Evolutionary conservation across 2,329 filamentous ascomycete species (phyloP).

Genomic region (Phaeosphaeria sp.): DNA sequence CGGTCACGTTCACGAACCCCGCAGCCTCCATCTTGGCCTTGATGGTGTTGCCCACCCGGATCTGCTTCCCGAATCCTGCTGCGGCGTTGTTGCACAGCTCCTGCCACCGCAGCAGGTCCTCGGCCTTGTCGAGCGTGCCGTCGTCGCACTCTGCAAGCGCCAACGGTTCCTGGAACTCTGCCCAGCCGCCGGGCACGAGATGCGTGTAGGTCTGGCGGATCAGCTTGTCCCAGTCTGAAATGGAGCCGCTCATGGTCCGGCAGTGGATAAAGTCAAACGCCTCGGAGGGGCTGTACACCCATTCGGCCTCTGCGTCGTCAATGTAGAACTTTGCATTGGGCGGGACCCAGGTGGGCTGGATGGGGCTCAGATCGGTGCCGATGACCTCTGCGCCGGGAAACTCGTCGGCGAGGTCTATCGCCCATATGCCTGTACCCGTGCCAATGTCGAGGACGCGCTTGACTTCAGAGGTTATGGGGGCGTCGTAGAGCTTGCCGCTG

Average conservation of each 20-base stretch:
- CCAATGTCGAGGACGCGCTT: slow-evolving; percentile 46
- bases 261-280: slow-evolving; percentile 44
- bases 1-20: slow-evolving; percentile 43
- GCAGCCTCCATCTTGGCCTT: slow-evolving; percentile 36
- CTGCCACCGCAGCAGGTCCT: slow-evolving; percentile 37
- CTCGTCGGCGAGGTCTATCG: slow-evolving; percentile 48
- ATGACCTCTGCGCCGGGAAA: slow-evolving; percentile 42
- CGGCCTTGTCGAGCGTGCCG: slow-evolving; percentile 32
- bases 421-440: slow-evolving; percentile 51
- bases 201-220: slow-evolving; percentile 33
- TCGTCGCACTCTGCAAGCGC: slow-evolving; percentile 42
- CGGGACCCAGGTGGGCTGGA: slow-evolving; percentile 49
- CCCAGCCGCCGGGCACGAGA: slow-evolving; percentile 40
- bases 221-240: slow-evolving; percentile 43
- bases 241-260: slow-evolving; percentile 37
- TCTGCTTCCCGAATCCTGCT: slow-evolving; percentile 32
- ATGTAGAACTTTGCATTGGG: slow-evolving; percentile 51
- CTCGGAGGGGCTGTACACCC: slow-evolving; percentile 45
- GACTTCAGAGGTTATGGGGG: slow-evolving; percentile 31
- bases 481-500: slow-evolving; percentile 44
- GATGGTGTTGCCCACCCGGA: slow-evolving; percentile 28
- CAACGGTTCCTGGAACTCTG: slow-evolving; percentile 47
- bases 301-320: slow-evolving; percentile 50
- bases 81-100: slow-evolving; percentile 36
- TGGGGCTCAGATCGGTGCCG: slow-evolving; percentile 47